Evolutionary conservation across 2,329 filamentous ascomycete species (phyloP), one percentile per base, ranked within the genome.

Genomic region (Botrytis squamosa): DNA sequence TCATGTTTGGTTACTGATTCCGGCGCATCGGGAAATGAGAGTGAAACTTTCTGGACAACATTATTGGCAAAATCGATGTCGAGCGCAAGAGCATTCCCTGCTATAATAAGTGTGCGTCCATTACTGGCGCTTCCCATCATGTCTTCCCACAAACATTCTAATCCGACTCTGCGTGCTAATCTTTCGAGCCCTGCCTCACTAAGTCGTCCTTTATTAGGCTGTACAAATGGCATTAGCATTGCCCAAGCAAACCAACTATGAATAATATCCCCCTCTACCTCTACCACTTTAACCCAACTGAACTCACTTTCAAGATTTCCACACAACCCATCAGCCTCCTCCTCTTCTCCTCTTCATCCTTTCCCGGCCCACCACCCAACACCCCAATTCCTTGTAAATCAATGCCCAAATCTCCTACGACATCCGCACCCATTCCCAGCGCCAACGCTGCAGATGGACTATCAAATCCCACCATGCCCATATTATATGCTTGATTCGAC

Each of bases 141-240:
- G 42, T 86, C 85, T 77, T 92, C 89, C 84, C 88, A 90, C 20
- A 91, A 82, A 73, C 85, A 86, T 75, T 91, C 90, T 57, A 92
- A 84, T n/a, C 91, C 92, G 71, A 91, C 86, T 72, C 89, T 86
- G 78, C 88, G 88, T 14, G 90, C 91, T 44, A 95, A 83, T 71
- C 92, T 86, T 81, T 92, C 90, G n/a, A 96, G 85, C 3, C 92
- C 92, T 44, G 92, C 89, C 79, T 93, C 91, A 77, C 92, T 93
- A 55, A 95, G 89, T 59, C 90, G 84, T 6, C 91, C 91, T 75
- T 88, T 88, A 77, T 82, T 81, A 20, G 75, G 77, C 77, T 83
- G 76, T 80, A 80, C 64, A 12, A 44, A 55, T 57, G 2, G 63
- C 36, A 73, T 74, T 57, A 76, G 74, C 33, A 66, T 55, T 29